These are phyloP conservation scores for Emergomyces africanus DNA, from an alignment of 2,329 filamentous ascomycete genomes.

Conservation along the genomic window DNA sequence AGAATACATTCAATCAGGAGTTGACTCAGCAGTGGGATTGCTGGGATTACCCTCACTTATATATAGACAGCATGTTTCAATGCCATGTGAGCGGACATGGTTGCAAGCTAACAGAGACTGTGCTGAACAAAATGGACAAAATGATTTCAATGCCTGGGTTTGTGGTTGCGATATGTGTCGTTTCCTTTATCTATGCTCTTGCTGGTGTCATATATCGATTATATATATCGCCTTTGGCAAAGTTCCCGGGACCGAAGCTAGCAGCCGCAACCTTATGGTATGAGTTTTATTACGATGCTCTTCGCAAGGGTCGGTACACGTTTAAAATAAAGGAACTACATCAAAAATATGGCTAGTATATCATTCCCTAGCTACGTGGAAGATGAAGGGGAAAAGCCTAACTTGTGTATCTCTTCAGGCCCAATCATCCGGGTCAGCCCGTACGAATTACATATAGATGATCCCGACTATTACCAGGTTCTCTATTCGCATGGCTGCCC, in stretches of 20 bases:
- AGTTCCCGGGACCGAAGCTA: slow-evolving; percentile 17
- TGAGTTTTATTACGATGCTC: slow-evolving; percentile 17
- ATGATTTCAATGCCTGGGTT: neutral
- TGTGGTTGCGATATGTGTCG: neutral
- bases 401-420: slow-evolving; percentile 5
- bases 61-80: neutral
- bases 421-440: slow-evolving; percentile 17
- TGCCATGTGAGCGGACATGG: neutral
- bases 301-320: slow-evolving; percentile 17
- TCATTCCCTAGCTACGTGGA: neutral
- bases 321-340: slow-evolving; percentile 20
- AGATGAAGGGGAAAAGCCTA: neutral
- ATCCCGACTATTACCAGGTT: slow-evolving; percentile 12
- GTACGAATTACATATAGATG: slow-evolving; percentile 14
- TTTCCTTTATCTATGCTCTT: neutral
- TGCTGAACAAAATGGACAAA: neutral
- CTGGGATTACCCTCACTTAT: neutral
- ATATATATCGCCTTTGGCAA: slow-evolving; percentile 16
- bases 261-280: slow-evolving; percentile 16
- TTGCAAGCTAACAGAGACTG: neutral
- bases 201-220: slow-evolving; percentile 12
- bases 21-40: neutral
- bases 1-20: neutral
- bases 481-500: slow-evolving; percentile 14
- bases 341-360: slow-evolving; percentile 18